These are phyloP conservation scores for Phialophora expanda DNA, from an alignment of 2,329 filamentous ascomycete genomes.

Conservation along the genomic window DNA sequence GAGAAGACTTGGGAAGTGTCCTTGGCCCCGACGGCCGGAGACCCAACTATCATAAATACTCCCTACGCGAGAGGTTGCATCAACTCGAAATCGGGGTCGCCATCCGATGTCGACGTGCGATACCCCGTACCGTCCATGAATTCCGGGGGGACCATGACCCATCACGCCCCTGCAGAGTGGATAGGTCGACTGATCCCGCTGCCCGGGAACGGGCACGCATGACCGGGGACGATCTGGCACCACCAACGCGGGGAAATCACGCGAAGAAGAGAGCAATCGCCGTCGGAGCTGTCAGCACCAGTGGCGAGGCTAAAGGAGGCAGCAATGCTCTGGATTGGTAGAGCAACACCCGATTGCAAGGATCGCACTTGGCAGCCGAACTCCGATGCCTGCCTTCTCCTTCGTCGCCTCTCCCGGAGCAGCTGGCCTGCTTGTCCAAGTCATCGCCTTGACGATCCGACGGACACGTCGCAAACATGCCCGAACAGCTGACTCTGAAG, in stretches of 20 bases:
- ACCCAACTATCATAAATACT: constrained; percentile 21
- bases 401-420: neutral
- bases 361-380: constrained; percentile 44
- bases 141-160: neutral
- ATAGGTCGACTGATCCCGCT: neutral
- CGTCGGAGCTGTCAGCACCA: constrained; percentile 8
- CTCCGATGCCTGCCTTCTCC: constrained; percentile 36
- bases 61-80: constrained; percentile 18
- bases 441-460: constrained; percentile 9
- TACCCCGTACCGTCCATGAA: neutral
- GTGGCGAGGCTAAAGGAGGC: neutral
- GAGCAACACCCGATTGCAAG: neutral
- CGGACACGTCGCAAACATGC: neutral
- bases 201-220: neutral
- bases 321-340: constrained; percentile 11
- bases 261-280: constrained; percentile 7
- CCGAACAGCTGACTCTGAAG: neutral
- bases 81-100: constrained; percentile 4
- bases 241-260: constrained; percentile 15
- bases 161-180: neutral
- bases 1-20: neutral
- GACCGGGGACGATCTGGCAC: constrained; percentile 13
- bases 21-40: neutral
- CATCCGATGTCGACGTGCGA: constrained; percentile 13
- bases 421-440: neutral